Conservation (phyloP, 164 flowering plant genomes). For the Echeveria elegans region DNA sequence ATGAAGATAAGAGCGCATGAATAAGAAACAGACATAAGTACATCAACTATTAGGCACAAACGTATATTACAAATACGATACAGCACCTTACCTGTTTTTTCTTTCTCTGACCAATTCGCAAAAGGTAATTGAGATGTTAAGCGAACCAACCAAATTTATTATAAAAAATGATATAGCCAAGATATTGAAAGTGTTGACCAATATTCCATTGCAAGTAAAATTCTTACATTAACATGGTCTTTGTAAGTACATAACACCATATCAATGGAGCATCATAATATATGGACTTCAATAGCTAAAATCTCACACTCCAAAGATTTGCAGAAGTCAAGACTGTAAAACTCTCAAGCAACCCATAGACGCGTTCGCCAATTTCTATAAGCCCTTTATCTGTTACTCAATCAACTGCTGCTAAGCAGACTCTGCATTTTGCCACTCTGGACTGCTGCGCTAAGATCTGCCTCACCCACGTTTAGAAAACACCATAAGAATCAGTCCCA, state of each 20-base stretch:
- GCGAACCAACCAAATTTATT: background rate
- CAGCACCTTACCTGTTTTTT: background rate
- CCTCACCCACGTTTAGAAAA: constrained; percentile 6
- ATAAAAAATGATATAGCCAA: background rate
- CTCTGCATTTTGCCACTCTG: constrained; percentile 55
- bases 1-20: too few species aligned
- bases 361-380: background rate
- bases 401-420: constrained; percentile 29
- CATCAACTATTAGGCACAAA: too few species aligned
- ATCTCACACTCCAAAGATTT: background rate
- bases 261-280: too few species aligned
- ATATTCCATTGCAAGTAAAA: background rate
- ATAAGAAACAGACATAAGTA: too few species aligned
- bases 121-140: background rate
- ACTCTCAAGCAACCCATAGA: background rate
- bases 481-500: background rate
- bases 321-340: background rate
- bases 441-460: constrained; percentile 63
- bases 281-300: background rate
- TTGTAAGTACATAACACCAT: background rate
- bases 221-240: too few species aligned
- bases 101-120: background rate
- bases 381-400: background rate
- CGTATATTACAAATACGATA: background rate
- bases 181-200: background rate